Evolutionary conservation across 1,284 basidiomycete species (phyloP).

Genomic region (Afroboletus lepidellus): DNA sequence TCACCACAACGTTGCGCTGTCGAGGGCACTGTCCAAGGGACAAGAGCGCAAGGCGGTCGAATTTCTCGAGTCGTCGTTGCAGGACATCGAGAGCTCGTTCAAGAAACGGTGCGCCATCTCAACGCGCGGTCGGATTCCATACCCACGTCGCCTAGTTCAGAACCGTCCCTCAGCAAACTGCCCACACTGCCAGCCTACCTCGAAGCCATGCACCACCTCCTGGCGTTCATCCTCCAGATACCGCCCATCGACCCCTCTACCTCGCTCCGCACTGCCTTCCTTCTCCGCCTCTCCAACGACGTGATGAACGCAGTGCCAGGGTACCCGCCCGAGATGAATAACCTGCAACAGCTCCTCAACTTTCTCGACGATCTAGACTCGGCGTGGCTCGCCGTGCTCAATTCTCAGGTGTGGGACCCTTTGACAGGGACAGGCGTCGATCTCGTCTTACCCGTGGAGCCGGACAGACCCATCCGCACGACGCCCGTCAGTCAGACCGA

Average conservation of each 20-base stretch:
- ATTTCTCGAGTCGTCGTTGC: constrained; percentile 61
- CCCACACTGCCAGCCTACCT: constrained; percentile 58
- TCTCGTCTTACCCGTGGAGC: constrained; percentile 40
- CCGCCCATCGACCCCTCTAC: constrained; percentile 69
- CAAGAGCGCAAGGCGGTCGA: constrained; percentile 66
- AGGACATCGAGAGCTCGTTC: constrained; percentile 61
- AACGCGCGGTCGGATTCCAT: not conserved
- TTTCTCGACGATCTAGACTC: constrained; percentile 70
- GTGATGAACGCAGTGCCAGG: constrained; percentile 56
- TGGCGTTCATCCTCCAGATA: constrained; percentile 65
- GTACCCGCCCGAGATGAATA: constrained; percentile 46
- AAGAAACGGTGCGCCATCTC: constrained; percentile 62
- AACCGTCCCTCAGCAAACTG: constrained; percentile 45
- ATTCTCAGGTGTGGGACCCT: constrained; percentile 62
- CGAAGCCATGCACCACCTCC: constrained; percentile 49
- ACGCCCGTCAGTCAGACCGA: constrained; percentile 65
- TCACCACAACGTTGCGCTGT: not conserved
- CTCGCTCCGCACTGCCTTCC: constrained; percentile 57
- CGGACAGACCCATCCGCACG: constrained; percentile 33
- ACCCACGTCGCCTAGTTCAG: constrained; percentile 40
- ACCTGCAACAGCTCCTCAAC: constrained; percentile 52
- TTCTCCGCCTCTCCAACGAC: constrained; percentile 71
- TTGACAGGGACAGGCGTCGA: constrained; percentile 46
- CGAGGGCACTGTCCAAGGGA: constrained; percentile 36
- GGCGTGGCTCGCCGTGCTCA: constrained; percentile 65